These are phyloP conservation scores for Didymella exigua DNA, from an alignment of 2,329 filamentous ascomycete species.

Conservation along the genomic window DNA sequence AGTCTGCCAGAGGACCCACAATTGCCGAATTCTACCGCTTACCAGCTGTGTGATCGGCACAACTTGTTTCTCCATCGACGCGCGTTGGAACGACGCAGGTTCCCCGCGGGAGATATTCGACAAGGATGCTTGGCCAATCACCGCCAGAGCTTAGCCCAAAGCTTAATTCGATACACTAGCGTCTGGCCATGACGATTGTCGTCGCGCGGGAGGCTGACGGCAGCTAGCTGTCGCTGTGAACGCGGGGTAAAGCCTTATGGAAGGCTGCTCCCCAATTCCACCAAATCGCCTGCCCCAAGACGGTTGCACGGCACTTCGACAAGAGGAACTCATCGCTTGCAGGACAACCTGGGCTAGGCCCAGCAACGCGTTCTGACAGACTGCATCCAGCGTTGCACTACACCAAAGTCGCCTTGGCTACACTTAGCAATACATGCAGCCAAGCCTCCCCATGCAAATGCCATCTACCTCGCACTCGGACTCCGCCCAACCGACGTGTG, in stretches of 20 bases:
- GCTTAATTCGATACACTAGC: slow-evolving; percentile 32
- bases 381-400: neutral
- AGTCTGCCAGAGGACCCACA: neutral
- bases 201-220: slow-evolving; percentile 31
- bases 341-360: neutral
- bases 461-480: slow-evolving; percentile 5
- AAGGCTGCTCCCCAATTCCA: neutral
- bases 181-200: slow-evolving; percentile 14
- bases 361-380: neutral
- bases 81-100: slow-evolving; percentile 15
- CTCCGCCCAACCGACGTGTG: slow-evolving; percentile 9
- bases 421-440: slow-evolving; percentile 16
- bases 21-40: slow-evolving; percentile 2
- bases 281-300: neutral
- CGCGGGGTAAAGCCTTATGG: slow-evolving; percentile 30
- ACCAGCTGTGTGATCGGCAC: slow-evolving; percentile 13
- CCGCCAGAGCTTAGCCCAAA: slow-evolving; percentile 31
- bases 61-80: slow-evolving; percentile 15
- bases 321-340: neutral
- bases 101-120: slow-evolving; percentile 25
- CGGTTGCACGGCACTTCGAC: neutral
- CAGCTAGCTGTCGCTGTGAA: slow-evolving; percentile 24
- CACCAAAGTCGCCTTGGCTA: neutral
- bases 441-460: slow-evolving; percentile 17
- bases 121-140: slow-evolving; percentile 36